phyloP scores from a whole-genome alignment of 257 asterid genomes.

The Lycium barbarum region DNA sequence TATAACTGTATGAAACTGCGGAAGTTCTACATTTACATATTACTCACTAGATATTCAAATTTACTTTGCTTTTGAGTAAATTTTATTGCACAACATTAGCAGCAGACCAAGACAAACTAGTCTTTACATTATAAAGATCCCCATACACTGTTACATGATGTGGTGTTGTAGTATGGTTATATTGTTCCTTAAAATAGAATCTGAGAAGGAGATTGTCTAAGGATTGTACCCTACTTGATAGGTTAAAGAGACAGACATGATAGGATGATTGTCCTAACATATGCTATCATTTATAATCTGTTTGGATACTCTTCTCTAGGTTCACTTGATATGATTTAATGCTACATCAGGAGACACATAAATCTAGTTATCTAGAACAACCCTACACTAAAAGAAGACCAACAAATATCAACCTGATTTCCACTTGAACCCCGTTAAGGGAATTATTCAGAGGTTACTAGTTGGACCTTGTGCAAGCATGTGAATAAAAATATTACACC shows the following conservation, averaged over 20 bases:
- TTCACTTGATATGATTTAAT: conserved; percentile 19
- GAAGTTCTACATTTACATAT: not conserved
- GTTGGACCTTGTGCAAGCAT: not conserved
- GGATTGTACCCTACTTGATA: not conserved
- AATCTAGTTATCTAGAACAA: not conserved
- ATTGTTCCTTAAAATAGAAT: not conserved
- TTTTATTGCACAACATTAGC: not conserved
- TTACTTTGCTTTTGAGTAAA: conserved; percentile 15
- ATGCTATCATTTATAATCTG: not conserved
- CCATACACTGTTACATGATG: not conserved
- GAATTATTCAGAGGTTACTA: not conserved
- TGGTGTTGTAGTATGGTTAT: not conserved
- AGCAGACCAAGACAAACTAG: not conserved
- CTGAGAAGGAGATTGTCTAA: not conserved
- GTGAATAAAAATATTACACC: not conserved
- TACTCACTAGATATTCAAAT: conserved; percentile 1
- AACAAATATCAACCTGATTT: not conserved
- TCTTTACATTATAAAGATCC: not conserved
- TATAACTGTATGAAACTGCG: not conserved
- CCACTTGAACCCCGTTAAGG: not conserved
- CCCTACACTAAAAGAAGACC: not conserved
- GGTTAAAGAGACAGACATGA: not conserved
- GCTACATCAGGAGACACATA: conserved; percentile 19
- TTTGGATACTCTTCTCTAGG: not conserved
- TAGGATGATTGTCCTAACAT: conserved; percentile 9